Evolutionary conservation across 1,284 basidiomycete species (phyloP), one percentile per base, ranked within the genome.

Genomic region (Fereydounia khargensis): DNA sequence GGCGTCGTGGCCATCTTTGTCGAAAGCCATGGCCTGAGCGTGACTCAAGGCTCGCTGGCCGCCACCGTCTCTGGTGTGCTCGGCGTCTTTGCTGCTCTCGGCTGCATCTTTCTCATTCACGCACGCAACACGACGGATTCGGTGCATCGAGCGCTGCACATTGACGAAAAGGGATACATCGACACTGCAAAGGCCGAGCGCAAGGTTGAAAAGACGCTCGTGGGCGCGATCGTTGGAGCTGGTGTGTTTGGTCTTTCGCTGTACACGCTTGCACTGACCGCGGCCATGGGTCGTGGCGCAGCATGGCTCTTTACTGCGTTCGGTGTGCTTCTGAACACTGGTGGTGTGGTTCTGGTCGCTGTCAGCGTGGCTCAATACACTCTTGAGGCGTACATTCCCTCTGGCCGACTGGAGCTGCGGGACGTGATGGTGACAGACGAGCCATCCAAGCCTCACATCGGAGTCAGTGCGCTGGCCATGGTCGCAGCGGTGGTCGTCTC

Each of bases 91-190:
- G 16, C 36, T 4, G 60, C 42, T 1, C 14, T 46, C 6, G 48
- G 45, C 3, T 13, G 54, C 18, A 3, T 50, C 5, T 34, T 45
- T 3, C 21, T 50, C n/a, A 34, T 54, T 44, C 50, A 50, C 35
- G 37, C 50, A 9, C 42, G 30, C 11, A 35, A 25, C 14, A 24
- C 23, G 21, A 22, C 39, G 10, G 20, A 5, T 20, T 22, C 32
- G 17, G 24, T 8, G 25, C 43, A 2, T n/a, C 45, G 60, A 3
- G 47, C 60, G 21, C 40, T 63, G 27, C 53, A 54, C 32, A 42
- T 63, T 17, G 60, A 66, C 46, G 63, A 66, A 33, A 66, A 66
- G 36, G 63, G 63, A 3, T 52, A 49, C 36, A 64, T 66, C 44
- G 63, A 64, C 17, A 42, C 63, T 13, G 31, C 42, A 25, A 51